Evolutionary conservation across 345 rosid species (phyloP).

Genomic region (thale cress (Arabidopsis thaliana)): TAIR10.1 NC_003071.7:10401001-10401500

Average conservation of each 20-base stretch:
- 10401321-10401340: slow-evolving; percentile 62
- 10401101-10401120: background rate
- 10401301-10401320: slow-evolving; percentile 79
- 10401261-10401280: slow-evolving; percentile 79
- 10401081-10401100: background rate
- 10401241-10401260: slow-evolving; percentile 13
- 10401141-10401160: background rate
- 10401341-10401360: slow-evolving; percentile 85
- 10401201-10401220: slow-evolving; percentile 11
- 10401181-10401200: background rate
- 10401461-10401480: slow-evolving; percentile 11
- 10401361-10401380: slow-evolving; percentile 79
- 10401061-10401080: background rate
- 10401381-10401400: slow-evolving; percentile 79
- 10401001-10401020: no score
- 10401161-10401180: background rate
- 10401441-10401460: slow-evolving; percentile 7
- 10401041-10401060: no score
- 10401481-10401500: slow-evolving; percentile 54
- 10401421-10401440: slow-evolving; percentile 29
- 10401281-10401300: slow-evolving; percentile 78
- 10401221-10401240: background rate
- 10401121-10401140: background rate
- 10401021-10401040: no score
- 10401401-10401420: slow-evolving; percentile 92